Evolutionary conservation across 345 rosid genomes (phyloP), one percentile per base, ranked within the genome.

Genomic region (Ceriops decandra): DNA sequence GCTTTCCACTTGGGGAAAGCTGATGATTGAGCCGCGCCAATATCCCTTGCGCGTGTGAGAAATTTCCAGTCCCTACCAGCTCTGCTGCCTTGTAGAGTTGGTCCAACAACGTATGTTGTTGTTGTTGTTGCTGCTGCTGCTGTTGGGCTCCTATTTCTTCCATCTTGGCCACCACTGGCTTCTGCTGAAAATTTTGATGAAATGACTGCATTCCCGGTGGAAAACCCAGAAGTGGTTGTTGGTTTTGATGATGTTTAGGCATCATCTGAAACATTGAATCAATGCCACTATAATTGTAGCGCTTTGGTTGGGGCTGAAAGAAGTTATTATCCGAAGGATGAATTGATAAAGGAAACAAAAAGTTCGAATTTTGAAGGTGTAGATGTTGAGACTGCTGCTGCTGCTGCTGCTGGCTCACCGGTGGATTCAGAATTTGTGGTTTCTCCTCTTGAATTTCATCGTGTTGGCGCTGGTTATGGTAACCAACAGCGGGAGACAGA

Each of bases 11-110:
- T 31, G 74, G 74, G 58, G 96, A 87, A 87, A 95, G 98, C 89
- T 88, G 96, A 80, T 95, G 99, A 95, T 95, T 95, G 98, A 95
- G 99, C 98, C 99, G 99, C 98, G 99, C 99, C 99, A 95, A 95
- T 95, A 95, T 95, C 98, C 86, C 99, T 85, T 91, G 98, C 90
- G 99, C 99, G 65, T 76, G 82, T 67, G 73, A 60, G 81, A 74
- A 74, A 72, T 78, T 85, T 77, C 88, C 86, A 64, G 82, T 76
- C 67, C 76, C 84, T 56, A 85, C 72, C 80, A 81, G 46, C 80
- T 81, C 83, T 28, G 86, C 84, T 51, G 83, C 86, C 74, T 77
- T 76, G 72, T 67, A 84, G 75, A 84, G 81, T 80, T 76, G 81
- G 70, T 82, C 84, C 56, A 76, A 58, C 73, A 80, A 76, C 22